These are phyloP conservation scores for Trichosporon faecale DNA, from an alignment of 1,284 basidiomycete genomes.

Conservation along the genomic window DNA sequence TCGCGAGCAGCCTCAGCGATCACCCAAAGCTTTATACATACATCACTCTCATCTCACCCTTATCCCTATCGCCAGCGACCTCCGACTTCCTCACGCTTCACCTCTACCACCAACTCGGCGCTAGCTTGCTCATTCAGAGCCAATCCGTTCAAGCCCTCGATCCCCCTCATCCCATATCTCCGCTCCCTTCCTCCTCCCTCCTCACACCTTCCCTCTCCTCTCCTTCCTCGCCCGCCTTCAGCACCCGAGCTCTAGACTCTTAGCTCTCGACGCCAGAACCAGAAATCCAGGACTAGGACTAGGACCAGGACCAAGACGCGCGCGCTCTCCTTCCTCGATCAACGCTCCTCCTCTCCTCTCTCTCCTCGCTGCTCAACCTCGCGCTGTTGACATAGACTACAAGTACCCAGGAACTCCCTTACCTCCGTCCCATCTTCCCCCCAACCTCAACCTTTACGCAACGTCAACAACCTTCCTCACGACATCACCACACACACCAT, in stretches of 20 bases:
- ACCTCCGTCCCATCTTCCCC: not conserved
- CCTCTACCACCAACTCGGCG: slow-evolving; percentile 2
- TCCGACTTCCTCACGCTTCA: not conserved
- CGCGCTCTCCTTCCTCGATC: not conserved
- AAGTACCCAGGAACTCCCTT: slow-evolving; percentile 1
- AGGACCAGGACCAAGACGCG: not conserved
- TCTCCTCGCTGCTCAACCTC: not conserved
- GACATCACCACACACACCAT: not conserved
- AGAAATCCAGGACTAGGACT: slow-evolving; percentile 3
- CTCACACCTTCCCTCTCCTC: not conserved
- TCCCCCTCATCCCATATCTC: slow-evolving; percentile 3
- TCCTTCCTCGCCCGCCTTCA: not conserved
- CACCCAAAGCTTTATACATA: not conserved
- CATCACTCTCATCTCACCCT: not conserved
- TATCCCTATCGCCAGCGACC: not conserved
- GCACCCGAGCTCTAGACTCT: not conserved
- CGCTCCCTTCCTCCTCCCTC: not conserved
- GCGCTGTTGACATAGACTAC: slow-evolving; percentile 8
- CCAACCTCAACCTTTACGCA: not conserved
- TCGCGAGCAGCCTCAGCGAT: not conserved
- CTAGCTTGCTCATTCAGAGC: slow-evolving; percentile 8
- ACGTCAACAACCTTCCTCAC: not conserved
- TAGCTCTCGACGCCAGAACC: not conserved
- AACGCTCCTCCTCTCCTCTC: slow-evolving; percentile 1
- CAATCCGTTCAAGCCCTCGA: not conserved